Percentiles rank a stretch among this genome's conserved stretches.
Evolutionary conservation across 2,329 filamentous ascomycete genomes (phyloP).

Genomic region (Sporothrix euskadiensis): DNA sequence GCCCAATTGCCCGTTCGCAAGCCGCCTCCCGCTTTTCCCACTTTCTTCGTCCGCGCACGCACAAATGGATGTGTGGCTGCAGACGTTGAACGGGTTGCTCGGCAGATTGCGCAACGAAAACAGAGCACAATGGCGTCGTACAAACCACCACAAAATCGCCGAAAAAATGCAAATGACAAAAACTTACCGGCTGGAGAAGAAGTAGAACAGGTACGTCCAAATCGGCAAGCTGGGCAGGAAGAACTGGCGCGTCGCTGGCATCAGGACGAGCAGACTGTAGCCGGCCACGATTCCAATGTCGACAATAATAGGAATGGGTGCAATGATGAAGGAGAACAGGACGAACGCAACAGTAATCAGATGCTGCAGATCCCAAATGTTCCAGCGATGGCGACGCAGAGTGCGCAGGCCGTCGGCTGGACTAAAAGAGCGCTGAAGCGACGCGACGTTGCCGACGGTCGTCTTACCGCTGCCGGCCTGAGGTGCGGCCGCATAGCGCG

Average conservation of each 20-base stretch:
- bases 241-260: constrained; percentile 87
- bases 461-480: constrained; percentile 15
- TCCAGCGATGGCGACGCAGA: constrained; percentile 77
- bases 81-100: constrained; percentile 11
- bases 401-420: constrained; percentile 74
- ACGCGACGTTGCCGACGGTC: constrained; percentile 62
- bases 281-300: constrained; percentile 72
- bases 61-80: not conserved
- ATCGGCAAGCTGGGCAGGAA: constrained; percentile 85
- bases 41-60: not conserved
- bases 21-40: not conserved
- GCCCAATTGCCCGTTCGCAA: not conserved
- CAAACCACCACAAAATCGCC: not conserved
- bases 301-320: constrained; percentile 74
- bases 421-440: constrained; percentile 79
- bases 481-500: constrained; percentile 32
- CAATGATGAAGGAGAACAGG: constrained; percentile 81
- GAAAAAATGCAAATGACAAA: not conserved
- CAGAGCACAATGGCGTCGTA: not conserved
- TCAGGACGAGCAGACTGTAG: constrained; percentile 68
- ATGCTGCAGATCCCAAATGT: constrained; percentile 82
- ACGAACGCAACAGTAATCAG: constrained; percentile 69
- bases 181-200: constrained; percentile 86
- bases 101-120: constrained; percentile 14
- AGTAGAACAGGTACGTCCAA: constrained; percentile 84